These are phyloP conservation scores for Globisporangium emineosum DNA, from an alignment of 352 stramenopile species.

Conservation along the genomic window DNA sequence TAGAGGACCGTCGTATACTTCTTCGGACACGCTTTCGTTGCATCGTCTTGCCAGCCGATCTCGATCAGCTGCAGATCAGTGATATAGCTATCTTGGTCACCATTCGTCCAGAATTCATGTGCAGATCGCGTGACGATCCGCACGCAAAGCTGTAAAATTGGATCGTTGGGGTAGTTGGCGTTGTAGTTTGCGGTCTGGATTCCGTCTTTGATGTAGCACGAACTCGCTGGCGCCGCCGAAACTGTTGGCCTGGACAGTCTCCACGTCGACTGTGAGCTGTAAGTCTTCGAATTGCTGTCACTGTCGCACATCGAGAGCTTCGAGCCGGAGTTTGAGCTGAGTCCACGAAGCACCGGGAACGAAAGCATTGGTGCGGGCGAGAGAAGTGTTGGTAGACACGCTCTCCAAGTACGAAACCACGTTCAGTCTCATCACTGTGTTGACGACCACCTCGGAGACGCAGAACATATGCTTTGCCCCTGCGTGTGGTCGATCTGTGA, in stretches of 20 bases:
- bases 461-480: background rate
- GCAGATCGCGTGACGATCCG: background rate
- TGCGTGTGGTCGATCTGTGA: background rate
- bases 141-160: background rate
- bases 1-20: background rate
- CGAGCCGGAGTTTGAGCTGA: background rate
- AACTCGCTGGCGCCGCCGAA: background rate
- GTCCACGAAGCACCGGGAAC: background rate
- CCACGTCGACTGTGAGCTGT: background rate
- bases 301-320: conserved; percentile 1
- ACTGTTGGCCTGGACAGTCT: too few species aligned
- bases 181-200: conserved; percentile 2
- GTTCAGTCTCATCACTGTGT: background rate
- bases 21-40: background rate
- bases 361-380: background rate
- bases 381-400: background rate
- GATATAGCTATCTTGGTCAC: background rate
- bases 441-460: background rate
- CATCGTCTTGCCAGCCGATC: conserved; percentile 1
- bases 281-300: conserved; percentile 4
- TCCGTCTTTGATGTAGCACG: conserved; percentile 2
- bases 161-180: background rate
- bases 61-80: conserved; percentile 3
- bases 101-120: background rate
- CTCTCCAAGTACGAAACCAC: background rate